These are phyloP conservation scores for Nicotiana benthamiana DNA, from an alignment of 257 asterid genomes.

Conservation along the genomic window DNA sequence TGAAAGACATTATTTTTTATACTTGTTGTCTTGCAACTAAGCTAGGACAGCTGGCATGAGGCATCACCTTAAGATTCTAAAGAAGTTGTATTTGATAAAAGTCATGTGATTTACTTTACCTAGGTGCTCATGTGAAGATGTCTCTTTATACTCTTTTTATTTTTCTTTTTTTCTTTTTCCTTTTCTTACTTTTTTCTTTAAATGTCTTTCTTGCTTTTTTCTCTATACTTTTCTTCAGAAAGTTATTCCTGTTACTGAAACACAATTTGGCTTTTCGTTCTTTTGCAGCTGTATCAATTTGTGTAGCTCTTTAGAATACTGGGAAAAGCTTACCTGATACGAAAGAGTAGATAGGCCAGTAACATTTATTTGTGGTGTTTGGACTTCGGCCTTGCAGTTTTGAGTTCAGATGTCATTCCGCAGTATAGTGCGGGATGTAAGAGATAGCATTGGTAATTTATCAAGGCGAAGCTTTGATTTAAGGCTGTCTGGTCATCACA, in stretches of 20 bases:
- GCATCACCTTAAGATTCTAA: slow-evolving; percentile 10
- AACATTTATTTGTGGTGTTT: slow-evolving; percentile 3
- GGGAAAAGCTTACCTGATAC: not conserved
- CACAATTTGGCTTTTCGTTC: slow-evolving; percentile 7
- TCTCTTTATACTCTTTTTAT: slow-evolving; percentile 30
- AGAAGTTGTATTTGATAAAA: slow-evolving; percentile 27
- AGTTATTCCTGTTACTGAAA: slow-evolving; percentile 16
- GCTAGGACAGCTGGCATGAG: slow-evolving; percentile 1
- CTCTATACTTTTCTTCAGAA: slow-evolving; percentile 15
- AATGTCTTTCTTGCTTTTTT: slow-evolving; percentile 26
- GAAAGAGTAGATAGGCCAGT: slow-evolving; percentile 8
- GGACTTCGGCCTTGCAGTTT: slow-evolving; percentile 6
- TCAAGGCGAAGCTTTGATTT: slow-evolving; percentile 75
- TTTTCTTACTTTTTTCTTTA: slow-evolving; percentile 23
- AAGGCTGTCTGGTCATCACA: slow-evolving; percentile 56
- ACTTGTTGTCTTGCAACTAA: not conserved
- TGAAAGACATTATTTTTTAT: not conserved
- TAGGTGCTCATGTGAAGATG: slow-evolving; percentile 44
- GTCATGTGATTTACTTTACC: slow-evolving; percentile 36
- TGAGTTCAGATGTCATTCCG: slow-evolving; percentile 73
- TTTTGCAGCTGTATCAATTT: slow-evolving; percentile 28
- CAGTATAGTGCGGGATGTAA: slow-evolving; percentile 79
- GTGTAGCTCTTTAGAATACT: slow-evolving; percentile 11
- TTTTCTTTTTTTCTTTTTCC: slow-evolving; percentile 14
- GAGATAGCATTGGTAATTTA: slow-evolving; percentile 83